These are phyloP conservation scores for Monilinia fructicola DNA, from an alignment of 2,329 filamentous ascomycete species.

Conservation along the genomic window DNA sequence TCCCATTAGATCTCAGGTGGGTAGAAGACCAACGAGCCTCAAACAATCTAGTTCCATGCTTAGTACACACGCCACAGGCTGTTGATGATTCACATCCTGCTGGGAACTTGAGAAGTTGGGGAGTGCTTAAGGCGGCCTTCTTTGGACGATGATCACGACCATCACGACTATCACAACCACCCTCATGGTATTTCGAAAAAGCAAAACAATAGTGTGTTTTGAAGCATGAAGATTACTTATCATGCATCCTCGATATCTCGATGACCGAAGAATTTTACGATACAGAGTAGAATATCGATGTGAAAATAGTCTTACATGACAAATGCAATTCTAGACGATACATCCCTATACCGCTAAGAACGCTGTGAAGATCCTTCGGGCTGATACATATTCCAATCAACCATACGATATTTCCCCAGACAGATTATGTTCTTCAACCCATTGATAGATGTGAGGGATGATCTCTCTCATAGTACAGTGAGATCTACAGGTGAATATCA, in stretches of 20 bases:
- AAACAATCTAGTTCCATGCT: constrained; percentile 5
- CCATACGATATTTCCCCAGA: constrained; percentile 13
- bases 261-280: background rate
- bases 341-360: constrained; percentile 4
- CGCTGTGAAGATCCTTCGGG: constrained; percentile 3
- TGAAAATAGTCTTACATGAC: constrained; percentile 11
- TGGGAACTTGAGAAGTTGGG: background rate
- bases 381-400: constrained; percentile 15
- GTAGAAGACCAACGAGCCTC: constrained; percentile 8
- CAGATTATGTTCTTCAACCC: constrained; percentile 11
- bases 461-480: constrained; percentile 7
- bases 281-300: background rate
- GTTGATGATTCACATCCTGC: constrained; percentile 16
- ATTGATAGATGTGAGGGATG: constrained; percentile 4
- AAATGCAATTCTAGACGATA: background rate
- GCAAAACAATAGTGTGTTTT: background rate
- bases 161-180: background rate
- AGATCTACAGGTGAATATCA: constrained; percentile 10
- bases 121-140: constrained; percentile 21
- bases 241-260: constrained; percentile 1
- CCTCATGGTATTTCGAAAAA: background rate
- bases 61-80: constrained; percentile 8
- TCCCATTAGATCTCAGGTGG: constrained; percentile 11
- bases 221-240: constrained; percentile 3
- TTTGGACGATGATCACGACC: constrained; percentile 3